These are phyloP conservation scores for Yamadazyma phyllophila DNA, from an alignment of 805 yeast genomes.

Conservation along the genomic window DNA sequence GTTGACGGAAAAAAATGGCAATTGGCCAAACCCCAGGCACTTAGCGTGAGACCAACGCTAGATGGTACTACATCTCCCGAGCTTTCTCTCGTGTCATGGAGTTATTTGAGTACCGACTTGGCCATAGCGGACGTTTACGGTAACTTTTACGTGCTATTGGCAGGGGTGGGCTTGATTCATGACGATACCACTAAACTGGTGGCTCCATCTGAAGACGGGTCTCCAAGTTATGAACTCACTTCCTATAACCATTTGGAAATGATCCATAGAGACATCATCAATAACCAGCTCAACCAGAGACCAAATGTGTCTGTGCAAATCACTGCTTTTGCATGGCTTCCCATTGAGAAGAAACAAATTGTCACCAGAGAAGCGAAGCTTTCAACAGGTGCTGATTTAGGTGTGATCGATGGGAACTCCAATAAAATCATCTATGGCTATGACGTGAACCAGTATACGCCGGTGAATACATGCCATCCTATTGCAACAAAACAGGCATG, in stretches of 20 bases:
- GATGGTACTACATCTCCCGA: conserved; percentile 23
- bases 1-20: conserved; percentile 78
- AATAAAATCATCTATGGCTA: conserved; percentile 42
- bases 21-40: conserved; percentile 54
- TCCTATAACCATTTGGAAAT: conserved; percentile 47
- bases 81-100: conserved; percentile 61
- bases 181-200: conserved; percentile 26
- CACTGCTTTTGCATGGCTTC: conserved; percentile 69
- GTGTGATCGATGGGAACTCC: conserved; percentile 6
- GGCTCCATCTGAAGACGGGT: conserved; percentile 14
- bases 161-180: conserved; percentile 40
- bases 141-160: conserved; percentile 43
- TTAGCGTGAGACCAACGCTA: conserved; percentile 28
- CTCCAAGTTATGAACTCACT: conserved; percentile 41
- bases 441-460: conserved; percentile 56
- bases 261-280: conserved; percentile 43
- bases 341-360: conserved; percentile 64
- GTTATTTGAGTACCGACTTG: conserved; percentile 75
- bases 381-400: conserved; percentile 13
- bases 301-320: conserved; percentile 18
- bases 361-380: conserved; percentile 57
- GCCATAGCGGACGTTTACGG: conserved; percentile 77
- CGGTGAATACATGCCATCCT: conserved; percentile 69
- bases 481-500: conserved; percentile 67
- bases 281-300: conserved; percentile 9